Conservation (phyloP, 2,329 filamentous ascomycete species). For the Hypocreales sp. region DNA sequence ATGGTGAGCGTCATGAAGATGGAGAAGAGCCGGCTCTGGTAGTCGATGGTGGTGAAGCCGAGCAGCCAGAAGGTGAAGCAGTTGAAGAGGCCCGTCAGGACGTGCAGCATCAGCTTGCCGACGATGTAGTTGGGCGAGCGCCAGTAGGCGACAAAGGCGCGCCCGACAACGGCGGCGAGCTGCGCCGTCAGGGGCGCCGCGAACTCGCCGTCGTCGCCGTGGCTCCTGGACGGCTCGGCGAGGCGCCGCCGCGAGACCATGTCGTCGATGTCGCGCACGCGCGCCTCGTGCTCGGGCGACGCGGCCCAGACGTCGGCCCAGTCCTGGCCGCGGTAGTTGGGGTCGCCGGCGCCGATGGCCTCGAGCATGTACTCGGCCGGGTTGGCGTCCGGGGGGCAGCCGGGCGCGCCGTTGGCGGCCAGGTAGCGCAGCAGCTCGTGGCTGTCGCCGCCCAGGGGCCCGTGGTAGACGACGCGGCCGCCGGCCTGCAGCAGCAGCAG, state of each 20-base stretch:
- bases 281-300: slow-evolving; percentile 30
- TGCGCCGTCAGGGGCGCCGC: slow-evolving; percentile 44
- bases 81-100: slow-evolving; percentile 51
- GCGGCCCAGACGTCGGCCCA: slow-evolving; percentile 46
- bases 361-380: slow-evolving; percentile 53
- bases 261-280: slow-evolving; percentile 33
- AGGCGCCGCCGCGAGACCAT: slow-evolving; percentile 30
- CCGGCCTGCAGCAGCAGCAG: slow-evolving; percentile 38
- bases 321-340: slow-evolving; percentile 42
- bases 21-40: slow-evolving; percentile 59
- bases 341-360: slow-evolving; percentile 34
- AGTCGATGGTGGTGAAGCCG: slow-evolving; percentile 39
- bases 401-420: slow-evolving; percentile 38
- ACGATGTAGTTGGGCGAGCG: slow-evolving; percentile 46
- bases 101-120: slow-evolving; percentile 46
- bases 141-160: slow-evolving; percentile 49
- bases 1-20: slow-evolving; percentile 67
- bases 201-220: slow-evolving; percentile 41
- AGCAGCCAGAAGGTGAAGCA: slow-evolving; percentile 56
- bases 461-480: slow-evolving; percentile 28
- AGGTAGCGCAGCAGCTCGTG: slow-evolving; percentile 39
- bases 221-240: slow-evolving; percentile 17
- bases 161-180: slow-evolving; percentile 34
- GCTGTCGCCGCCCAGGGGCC: slow-evolving; percentile 31
- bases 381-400: slow-evolving; percentile 37